Evolutionary conservation across 768 basidiomycete genomes (phyloP).

Genomic region (Thelephora aurantiotincta): DNA sequence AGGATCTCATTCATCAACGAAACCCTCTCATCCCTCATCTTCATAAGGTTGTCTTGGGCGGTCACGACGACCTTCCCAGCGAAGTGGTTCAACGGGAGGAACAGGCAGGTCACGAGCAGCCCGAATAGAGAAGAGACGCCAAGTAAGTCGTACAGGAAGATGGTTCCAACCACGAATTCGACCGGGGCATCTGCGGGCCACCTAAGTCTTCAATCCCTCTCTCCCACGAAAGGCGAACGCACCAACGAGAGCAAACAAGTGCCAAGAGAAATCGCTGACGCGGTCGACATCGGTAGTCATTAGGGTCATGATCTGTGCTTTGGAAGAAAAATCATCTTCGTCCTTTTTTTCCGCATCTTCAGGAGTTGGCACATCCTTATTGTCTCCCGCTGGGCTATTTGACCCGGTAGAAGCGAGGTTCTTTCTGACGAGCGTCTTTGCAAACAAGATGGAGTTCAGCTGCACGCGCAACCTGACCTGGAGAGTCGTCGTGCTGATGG

Average conservation of each 20-base stretch:
- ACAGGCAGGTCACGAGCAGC: conserved; percentile 53
- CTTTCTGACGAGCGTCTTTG: conserved; percentile 78
- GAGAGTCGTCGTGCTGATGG: conserved; percentile 49
- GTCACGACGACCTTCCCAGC: conserved; percentile 68
- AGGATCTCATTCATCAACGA: conserved; percentile 90
- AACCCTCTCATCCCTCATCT: conserved; percentile 81
- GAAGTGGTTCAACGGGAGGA: conserved; percentile 67
- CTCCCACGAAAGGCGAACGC: conserved; percentile 9
- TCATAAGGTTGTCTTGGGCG: conserved; percentile 83
- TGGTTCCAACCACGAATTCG: conserved; percentile 59
- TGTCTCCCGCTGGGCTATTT: conserved; percentile 9
- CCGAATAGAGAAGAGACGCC: conserved; percentile 73
- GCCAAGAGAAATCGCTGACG: conserved; percentile 74
- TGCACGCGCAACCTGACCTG: conserved; percentile 62
- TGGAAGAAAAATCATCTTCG: conserved; percentile 37
- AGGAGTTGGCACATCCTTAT: conserved; percentile 7
- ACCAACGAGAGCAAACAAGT: conserved; percentile 65
- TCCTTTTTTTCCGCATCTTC: conserved; percentile 37
- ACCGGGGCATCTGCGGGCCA: conserved; percentile 50
- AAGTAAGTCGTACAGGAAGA: conserved; percentile 66
- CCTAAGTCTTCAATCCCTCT: not conserved
- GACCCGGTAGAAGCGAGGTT: conserved; percentile 50
- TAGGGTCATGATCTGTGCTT: conserved; percentile 82
- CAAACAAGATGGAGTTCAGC: conserved; percentile 73
- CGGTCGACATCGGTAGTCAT: conserved; percentile 94